A percentile compares a stretch with the other conserved stretches of the same genome.
Conservation (phyloP, 1,284 basidiomycete genomes). For the Tylopilus sp. region DNA sequence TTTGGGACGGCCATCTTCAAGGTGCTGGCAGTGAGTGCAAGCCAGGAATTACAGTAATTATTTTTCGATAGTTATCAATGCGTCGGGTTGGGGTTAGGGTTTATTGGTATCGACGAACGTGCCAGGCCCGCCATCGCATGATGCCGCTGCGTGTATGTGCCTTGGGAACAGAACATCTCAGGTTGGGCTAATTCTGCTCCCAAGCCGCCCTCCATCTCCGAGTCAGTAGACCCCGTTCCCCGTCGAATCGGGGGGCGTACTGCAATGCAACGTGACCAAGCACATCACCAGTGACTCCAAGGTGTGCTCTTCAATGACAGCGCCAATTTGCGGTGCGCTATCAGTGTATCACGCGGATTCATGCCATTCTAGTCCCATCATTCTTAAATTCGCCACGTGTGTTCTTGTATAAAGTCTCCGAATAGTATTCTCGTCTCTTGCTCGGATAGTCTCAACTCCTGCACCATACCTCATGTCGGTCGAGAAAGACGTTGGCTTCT, state of each 20-base stretch:
- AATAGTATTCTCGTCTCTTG: neutral
- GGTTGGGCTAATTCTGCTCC: conserved; percentile 12
- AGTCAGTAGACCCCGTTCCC: neutral
- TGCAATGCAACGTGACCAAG: neutral
- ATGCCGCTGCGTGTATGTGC: neutral
- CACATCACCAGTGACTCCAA: neutral
- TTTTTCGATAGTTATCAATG: neutral
- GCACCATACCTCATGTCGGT: conserved; percentile 23
- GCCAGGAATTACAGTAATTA: neutral
- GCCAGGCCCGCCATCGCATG: neutral
- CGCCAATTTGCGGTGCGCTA: neutral
- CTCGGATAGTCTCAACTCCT: neutral
- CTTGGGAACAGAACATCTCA: neutral
- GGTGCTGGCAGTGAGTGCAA: neutral
- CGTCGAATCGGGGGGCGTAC: neutral
- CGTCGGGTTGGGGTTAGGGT: conserved; percentile 5
- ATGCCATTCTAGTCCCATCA: neutral
- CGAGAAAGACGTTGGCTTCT: conserved; percentile 18
- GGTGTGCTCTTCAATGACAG: conserved; percentile 3
- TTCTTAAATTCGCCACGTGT: conserved; percentile 26
- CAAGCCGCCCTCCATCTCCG: neutral
- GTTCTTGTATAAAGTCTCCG: conserved; percentile 25
- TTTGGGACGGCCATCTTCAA: conserved; percentile 32
- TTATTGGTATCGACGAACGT: conserved; percentile 6
- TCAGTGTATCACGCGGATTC: neutral